Percentiles rank a stretch among this genome's conserved stretches.
Conservation (phyloP, 768 basidiomycete species). For the Tylopilus sp. region DNA sequence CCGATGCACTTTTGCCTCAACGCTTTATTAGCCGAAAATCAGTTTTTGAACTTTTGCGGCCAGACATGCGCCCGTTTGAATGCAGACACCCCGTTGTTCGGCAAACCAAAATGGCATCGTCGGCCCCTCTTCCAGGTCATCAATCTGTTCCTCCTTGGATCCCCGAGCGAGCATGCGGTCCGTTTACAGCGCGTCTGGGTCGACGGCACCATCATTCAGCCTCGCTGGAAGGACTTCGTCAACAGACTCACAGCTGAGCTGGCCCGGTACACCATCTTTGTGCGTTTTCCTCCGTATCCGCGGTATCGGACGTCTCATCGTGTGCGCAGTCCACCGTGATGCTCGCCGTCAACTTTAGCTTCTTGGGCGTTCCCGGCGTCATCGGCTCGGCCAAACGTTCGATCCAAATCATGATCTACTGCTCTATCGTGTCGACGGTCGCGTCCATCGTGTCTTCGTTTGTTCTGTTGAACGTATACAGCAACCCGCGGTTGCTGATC, state of each 20-base stretch:
- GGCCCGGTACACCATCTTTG: constrained; percentile 12
- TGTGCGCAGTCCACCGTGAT: constrained; percentile 13
- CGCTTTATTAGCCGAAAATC: constrained; percentile 4
- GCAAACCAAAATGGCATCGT: constrained; percentile 6
- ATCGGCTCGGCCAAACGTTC: neutral
- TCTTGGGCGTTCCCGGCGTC: constrained; percentile 13
- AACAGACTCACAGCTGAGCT: constrained; percentile 7
- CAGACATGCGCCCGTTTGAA: constrained; percentile 13
- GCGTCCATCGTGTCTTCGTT: constrained; percentile 14
- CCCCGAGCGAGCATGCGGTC: constrained; percentile 7
- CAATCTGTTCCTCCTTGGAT: too few relatives aligned
- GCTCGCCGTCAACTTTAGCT: too few relatives aligned
- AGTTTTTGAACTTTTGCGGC: constrained; percentile 12
- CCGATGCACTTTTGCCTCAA: neutral
- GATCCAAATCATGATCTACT: constrained; percentile 11
- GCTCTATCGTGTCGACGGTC: too few relatives aligned
- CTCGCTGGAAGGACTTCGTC: constrained; percentile 11
- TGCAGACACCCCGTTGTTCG: constrained; percentile 8
- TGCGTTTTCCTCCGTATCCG: neutral
- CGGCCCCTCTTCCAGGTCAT: neutral
- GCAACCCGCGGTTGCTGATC: neutral
- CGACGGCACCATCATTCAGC: too few relatives aligned
- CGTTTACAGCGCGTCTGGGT: constrained; percentile 13
- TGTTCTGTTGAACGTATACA: constrained; percentile 11
- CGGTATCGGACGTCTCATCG: neutral